Base-by-base conservation (phyloP, 2,329 filamentous ascomycete species). In the Zopfia rhizophila region DNA sequence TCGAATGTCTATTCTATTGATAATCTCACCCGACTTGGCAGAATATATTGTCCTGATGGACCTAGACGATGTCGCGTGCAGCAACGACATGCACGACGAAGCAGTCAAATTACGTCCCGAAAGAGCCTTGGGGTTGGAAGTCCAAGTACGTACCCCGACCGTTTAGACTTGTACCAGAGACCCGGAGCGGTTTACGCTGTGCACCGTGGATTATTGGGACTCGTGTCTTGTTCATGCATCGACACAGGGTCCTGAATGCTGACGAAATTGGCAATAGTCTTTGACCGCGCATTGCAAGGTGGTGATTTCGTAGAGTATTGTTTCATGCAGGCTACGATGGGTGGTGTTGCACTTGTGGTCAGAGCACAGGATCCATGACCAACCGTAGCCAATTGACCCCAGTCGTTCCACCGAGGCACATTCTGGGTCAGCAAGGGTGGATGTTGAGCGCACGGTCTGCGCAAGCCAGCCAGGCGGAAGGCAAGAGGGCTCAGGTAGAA, bases 271-370 rank as follows among this genome's bases (percentile, higher is more conserved):
- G 43, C 50, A 45, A 56, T 43, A 38, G 22, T 19, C 27, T 13
- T 33, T 41, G n/a, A n/a, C n/a, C n/a, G n/a, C n/a, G n/a, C n/a
- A 41, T 32, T 22, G 37, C 13, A 28, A 41, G 31, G 52, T 53
- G 53, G 52, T 52, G 48, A 49, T 53, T 42, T 53, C 40, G 39
- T 35, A 47, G 51, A 55, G 56, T 59, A 51, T 62, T 55, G 55
- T 60, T 58, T 61, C 48, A 61, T 61, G 61, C 59, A 37, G 45
- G 56, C 55, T 55, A 44, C 38, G 48, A 37, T 41, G 50, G 50
- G 56, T 62, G 58, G 56, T 62, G 63, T 61, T 60, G 60, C 61
- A 58, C 51, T 45, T 58, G 55, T 56, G 54, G 60, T 65, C 53
- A 59, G 55, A 61, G 61, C 58, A 17, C 21, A 14, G 14, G 16